A percentile compares a stretch with the other conserved stretches of the same genome.
phyloP scores from a whole-genome alignment of 2,329 filamentous ascomycete genomes.

The Venturia carpophila region DNA sequence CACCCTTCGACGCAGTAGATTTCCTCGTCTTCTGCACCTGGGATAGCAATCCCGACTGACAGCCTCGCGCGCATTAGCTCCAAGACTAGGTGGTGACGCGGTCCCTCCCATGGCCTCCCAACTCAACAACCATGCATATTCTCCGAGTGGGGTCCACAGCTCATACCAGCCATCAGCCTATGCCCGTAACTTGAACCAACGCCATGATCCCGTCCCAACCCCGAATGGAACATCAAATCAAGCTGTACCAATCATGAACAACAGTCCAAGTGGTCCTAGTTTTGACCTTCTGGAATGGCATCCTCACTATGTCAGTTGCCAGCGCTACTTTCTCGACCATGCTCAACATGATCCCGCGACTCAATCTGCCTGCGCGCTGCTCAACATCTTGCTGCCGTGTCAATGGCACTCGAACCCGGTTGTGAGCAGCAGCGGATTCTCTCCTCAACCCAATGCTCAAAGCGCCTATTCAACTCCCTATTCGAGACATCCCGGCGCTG shows the following conservation, averaged over 20 bases:
- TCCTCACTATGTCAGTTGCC: constrained; percentile 80
- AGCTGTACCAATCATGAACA: background rate
- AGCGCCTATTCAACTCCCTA: constrained; percentile 20
- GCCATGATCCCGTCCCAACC: background rate
- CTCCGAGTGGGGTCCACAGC: constrained; percentile 8
- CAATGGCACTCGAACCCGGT: constrained; percentile 56
- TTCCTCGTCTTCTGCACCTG: background rate
- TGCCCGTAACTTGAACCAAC: background rate
- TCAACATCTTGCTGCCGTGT: constrained; percentile 87
- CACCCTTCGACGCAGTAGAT: background rate
- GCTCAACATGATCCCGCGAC: constrained; percentile 77
- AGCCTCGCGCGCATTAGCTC: constrained; percentile 4
- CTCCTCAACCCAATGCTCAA: constrained; percentile 27
- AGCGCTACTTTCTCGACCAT: constrained; percentile 84
- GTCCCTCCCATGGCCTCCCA: constrained; percentile 1
- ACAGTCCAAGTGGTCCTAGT: constrained; percentile 38
- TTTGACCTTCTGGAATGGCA: constrained; percentile 92
- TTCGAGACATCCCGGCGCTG: background rate
- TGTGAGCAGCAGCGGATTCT: constrained; percentile 24
- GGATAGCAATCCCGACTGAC: background rate
- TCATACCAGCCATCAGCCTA: constrained; percentile 1
- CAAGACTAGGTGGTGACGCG: background rate
- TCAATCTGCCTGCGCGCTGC: constrained; percentile 78
- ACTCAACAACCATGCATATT: constrained; percentile 3
- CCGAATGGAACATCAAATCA: background rate